A percentile compares a stretch with the other conserved stretches of the same genome.
Conservation (phyloP, 2,329 filamentous ascomycete genomes). For the Ophiostoma pallidulum region DNA sequence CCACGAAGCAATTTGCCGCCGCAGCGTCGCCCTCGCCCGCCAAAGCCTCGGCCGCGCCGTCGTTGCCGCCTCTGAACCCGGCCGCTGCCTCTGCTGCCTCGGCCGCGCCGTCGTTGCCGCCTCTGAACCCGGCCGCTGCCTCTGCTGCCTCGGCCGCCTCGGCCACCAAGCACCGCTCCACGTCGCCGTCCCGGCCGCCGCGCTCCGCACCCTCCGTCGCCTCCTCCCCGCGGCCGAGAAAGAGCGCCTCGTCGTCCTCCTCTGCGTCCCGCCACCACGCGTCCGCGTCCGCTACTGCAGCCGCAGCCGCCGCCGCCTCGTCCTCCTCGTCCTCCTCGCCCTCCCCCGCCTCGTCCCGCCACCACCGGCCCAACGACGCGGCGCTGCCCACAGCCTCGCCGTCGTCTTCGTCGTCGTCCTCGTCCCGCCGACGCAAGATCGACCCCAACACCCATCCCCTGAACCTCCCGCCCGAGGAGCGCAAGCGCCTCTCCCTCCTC, state of each 20-base stretch:
- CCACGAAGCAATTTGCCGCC: constrained; percentile 22
- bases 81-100: not conserved
- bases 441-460: constrained; percentile 74
- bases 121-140: constrained; percentile 19
- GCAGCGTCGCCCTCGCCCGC: constrained; percentile 17
- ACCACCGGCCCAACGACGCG: not conserved
- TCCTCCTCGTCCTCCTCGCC: constrained; percentile 1
- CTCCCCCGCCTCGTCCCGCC: not conserved
- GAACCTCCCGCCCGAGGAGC: constrained; percentile 82
- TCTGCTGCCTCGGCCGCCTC: constrained; percentile 10
- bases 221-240: constrained; percentile 4
- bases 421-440: constrained; percentile 42
- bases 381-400: not conserved
- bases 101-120: constrained; percentile 14
- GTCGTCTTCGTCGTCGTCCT: constrained; percentile 33
- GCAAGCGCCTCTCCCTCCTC: constrained; percentile 63
- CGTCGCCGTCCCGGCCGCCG: not conserved
- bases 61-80: not conserved
- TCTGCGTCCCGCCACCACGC: constrained; percentile 3
- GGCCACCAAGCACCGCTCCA: constrained; percentile 18
- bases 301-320: too few relatives aligned
- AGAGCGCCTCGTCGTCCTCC: constrained; percentile 5
- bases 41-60: constrained; percentile 17
- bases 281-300: not conserved
- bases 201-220: not conserved